Evolutionary conservation across 257 asterid species (phyloP), one percentile per base, ranked within the genome.

Genomic region (Capsicum chinense): DNA sequence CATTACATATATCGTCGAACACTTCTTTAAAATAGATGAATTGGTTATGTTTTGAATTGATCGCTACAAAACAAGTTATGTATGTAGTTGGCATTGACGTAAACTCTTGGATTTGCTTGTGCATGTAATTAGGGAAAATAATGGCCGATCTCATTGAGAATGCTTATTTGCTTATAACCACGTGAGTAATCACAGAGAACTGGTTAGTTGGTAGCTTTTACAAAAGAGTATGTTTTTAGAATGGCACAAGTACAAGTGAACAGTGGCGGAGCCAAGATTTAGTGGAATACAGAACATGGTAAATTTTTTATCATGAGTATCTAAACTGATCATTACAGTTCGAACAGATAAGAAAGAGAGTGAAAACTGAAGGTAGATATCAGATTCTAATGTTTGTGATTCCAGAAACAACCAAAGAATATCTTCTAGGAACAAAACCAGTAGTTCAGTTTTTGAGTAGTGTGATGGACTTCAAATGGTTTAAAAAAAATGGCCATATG

Each of bases 301-400:
- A 50, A 69, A 12, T 48, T 19, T 44, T 74, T 21, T 11, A 6
- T 13, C 21, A 13, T 74, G 80, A 73, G 19, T 19, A 73, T 73
- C 17, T 74, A 12, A 50, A 74, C 42, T 12, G 19, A 44, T 50
- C 21, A 12, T 50, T 74, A 19, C 10, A 19, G 42, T 11, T 48
- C 42, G 6, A 47, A 19, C 17, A 48, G 60, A 21, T 48, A 48
- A 47, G 59, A 52, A 7, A 74, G 14, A 26, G 14, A 16, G 48
- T 26, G 13, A 76, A 21, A 21, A 26, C 33, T 52, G 81, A 76
- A 52, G 26, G 81, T 50, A 76, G 64, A 33, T 54, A 76, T 76
- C 14, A 52, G 7, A 35, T 26, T 78, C 50, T 64, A 78, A 78
- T 78, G 81, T 78, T 39, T 78, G 81, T 78, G 81, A 54, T 78